Evolutionary conservation across 129 eudicot genomes (phyloP), one percentile per base, ranked within the genome.

Genomic region (Kitagawia praeruptora): DNA sequence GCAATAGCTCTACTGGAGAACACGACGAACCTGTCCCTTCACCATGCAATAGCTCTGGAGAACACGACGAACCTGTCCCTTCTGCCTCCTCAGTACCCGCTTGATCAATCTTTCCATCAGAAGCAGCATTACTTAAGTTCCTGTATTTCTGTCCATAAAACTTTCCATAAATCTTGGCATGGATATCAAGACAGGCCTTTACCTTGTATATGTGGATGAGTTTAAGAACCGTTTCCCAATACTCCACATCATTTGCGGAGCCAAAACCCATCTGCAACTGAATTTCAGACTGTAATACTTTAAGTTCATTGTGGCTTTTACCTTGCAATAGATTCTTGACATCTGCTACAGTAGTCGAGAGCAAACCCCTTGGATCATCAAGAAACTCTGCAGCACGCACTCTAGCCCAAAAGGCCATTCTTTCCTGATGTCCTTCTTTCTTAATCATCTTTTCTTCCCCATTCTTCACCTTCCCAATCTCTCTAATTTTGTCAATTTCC

Each of bases 191-290:
- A 82, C 90, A 92, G 69, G 98, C 98, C 98, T 34, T 69, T 16
- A 97, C 98, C 76, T 94, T 94, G 84, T 85, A 94, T 14, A 94
- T 90, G 84, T 90, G 94, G 96, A 94, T 8, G 47, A 7, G 13
- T 12, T 44, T 9, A 44, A 44, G 47, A 8, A 7, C 10, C 47
- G 3, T 2, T 9, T 44, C 47, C 13, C 47, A 44, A 9, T 1
- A 44, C 47, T 44, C 47, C 47, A 44, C 47, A 8, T 7, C 47
- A 44, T 44, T 9, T 9, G 3, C 47, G 9, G 47, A 44, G 47
- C 47, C 13, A 44, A 12, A 44, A 44, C 3, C 0, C 47, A 44
- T 94, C 75, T 83, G 88, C 27, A 96, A 90, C 89, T 94, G 96
- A 51, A 94, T 89, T 69, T 90, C 78, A 66, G 91, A 72, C 77